phyloP scores from a whole-genome alignment of 2,329 filamentous ascomycete species.

The Shiraia sp. region DNA sequence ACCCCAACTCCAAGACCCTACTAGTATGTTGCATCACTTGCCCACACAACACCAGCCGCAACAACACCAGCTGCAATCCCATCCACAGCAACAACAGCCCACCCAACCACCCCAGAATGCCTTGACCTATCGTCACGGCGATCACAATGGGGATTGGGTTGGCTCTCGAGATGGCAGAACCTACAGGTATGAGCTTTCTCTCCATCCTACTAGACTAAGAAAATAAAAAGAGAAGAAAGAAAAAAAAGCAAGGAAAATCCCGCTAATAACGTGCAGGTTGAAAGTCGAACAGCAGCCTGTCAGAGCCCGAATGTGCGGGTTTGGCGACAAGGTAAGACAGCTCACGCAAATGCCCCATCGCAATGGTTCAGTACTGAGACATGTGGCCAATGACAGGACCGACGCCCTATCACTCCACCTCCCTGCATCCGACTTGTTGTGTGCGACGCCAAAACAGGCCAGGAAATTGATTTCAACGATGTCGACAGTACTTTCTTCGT shows the following conservation, averaged over 20 bases:
- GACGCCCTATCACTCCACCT: constrained; percentile 91
- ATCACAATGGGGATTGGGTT: constrained; percentile 2
- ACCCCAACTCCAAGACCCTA: constrained; percentile 15
- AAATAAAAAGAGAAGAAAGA: not conserved
- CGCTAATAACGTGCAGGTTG: constrained; percentile 57
- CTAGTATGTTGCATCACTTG: constrained; percentile 16
- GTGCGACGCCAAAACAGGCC: constrained; percentile 71
- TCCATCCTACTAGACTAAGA: not conserved
- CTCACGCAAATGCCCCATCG: constrained; percentile 16
- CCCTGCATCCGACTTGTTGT: constrained; percentile 87
- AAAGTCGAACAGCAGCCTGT: constrained; percentile 88
- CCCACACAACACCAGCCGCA: constrained; percentile 5
- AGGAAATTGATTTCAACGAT: constrained; percentile 80
- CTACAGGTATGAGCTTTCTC: constrained; percentile 12
- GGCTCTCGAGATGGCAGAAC: constrained; percentile 11
- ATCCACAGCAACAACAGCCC: constrained; percentile 4
- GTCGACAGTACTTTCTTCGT: constrained; percentile 71
- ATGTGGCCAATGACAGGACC: constrained; percentile 64
- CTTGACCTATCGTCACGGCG: constrained; percentile 18
- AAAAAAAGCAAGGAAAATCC: not conserved
- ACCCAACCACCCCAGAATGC: constrained; percentile 10
- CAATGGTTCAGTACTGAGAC: constrained; percentile 29
- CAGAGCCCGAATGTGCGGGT: constrained; percentile 96
- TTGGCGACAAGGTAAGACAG: constrained; percentile 83
- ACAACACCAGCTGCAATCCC: constrained; percentile 4